Evolutionary conservation across 148 eudicot species (phyloP), one percentile per base, ranked within the genome.

Genomic region (Rhododendron vialii): DNA sequence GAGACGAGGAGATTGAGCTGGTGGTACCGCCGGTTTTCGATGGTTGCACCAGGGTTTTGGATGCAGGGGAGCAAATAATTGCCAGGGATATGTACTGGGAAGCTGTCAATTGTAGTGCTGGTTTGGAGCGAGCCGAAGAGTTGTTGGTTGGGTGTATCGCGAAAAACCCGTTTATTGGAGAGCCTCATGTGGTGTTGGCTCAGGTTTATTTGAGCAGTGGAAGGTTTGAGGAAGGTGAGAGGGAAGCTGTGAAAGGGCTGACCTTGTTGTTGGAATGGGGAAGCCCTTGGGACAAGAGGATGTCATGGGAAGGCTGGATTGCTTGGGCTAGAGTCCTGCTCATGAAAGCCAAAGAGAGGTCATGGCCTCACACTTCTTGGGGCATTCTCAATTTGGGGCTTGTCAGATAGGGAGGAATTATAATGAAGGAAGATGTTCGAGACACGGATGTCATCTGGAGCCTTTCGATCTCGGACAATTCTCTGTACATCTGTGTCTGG

Each of bases 281-380:
- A 28, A 93, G 95, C 82, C 95, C 98, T 36, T 97, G 99, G 99
- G 99, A 97, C 85, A 97, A 97, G 92, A 93, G 99, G 85, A 94
- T 88, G 92, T 89, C 98, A 22, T 97, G 99, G 99, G 95, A 94
- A 90, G 99, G 99, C 8, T 97, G 99, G 99, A 76, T 97, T 88
- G 98, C 99, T 83, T 97, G 99, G 99, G 84, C 88, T 22, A 92
- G 99, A 90, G 98, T 95, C 13, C 51, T 97, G 87, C 71, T 94
- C 78, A 95, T 93, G 95, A 95, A 97, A 86, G 91, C 99, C 2
- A 92, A 91, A 87, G 98, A 95, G 71, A 94, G 38, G 86, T 88
- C 94, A 50, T 97, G 99, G 99, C 99, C 99, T 9, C 78, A 89
- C 1, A 91, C 89, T 82, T 86, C 95, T 63, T 97, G 95, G 95